Evolutionary conservation across 108 stramenopile genomes (phyloP).

Genomic region (Mediolabrus comicus): DNA sequence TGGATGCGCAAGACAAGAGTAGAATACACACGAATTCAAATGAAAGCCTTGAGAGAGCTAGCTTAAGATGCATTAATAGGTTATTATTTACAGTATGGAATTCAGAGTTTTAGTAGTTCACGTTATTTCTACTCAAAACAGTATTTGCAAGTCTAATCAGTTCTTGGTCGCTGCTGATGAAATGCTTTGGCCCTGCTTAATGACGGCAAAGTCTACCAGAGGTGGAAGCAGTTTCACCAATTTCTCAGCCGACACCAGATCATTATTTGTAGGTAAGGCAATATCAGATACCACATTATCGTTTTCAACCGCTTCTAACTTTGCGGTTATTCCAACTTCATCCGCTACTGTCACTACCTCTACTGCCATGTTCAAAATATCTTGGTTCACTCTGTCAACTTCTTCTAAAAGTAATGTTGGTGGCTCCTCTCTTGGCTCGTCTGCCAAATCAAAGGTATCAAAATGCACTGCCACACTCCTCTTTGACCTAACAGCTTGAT

Average conservation of each 20-base stretch:
- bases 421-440: conserved; percentile 76
- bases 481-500: conserved; percentile 53
- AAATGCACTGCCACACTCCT: conserved; percentile 90
- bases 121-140: neutral
- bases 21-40: neutral
- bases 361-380: conserved; percentile 31
- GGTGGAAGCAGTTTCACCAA: conserved; percentile 32
- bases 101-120: neutral
- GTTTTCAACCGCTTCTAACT: neutral
- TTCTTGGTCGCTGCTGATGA: conserved; percentile 11
- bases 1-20: neutral
- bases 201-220: conserved; percentile 44
- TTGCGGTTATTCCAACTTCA: conserved; percentile 11
- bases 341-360: conserved; percentile 33
- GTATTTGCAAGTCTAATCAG: neutral
- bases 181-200: conserved; percentile 40
- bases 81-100: too few species aligned
- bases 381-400: conserved; percentile 28
- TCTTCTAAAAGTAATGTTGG: conserved; percentile 41
- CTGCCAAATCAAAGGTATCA: conserved; percentile 86
- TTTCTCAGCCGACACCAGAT: conserved; percentile 4
- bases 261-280: neutral
- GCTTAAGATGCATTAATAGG: too few species aligned
- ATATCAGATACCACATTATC: neutral
- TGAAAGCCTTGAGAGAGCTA: too few species aligned